A percentile compares a stretch with the other conserved stretches of the same genome.
These are phyloP conservation scores for Leccinum subgranulosum DNA, from an alignment of 768 basidiomycete genomes.

Conservation along the genomic window DNA sequence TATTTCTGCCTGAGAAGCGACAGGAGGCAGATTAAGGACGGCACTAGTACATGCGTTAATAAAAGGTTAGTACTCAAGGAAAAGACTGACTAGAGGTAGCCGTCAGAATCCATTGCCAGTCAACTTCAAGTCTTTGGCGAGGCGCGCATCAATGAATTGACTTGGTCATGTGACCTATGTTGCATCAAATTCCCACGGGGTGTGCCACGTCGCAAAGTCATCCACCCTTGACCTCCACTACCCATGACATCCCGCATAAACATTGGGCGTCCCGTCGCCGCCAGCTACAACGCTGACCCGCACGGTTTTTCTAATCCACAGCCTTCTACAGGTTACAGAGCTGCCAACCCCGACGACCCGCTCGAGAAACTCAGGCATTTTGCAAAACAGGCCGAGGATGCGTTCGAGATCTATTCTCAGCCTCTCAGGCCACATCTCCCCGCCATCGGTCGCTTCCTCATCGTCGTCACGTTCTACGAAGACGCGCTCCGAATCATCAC, in stretches of 20 bases:
- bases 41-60: constrained; percentile 32
- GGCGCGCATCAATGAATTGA: neutral
- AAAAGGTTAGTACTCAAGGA: constrained; percentile 1
- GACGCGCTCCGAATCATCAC: constrained; percentile 91
- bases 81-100: constrained; percentile 30
- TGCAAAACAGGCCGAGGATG: constrained; percentile 82
- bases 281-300: constrained; percentile 65
- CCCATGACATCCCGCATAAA: constrained; percentile 79
- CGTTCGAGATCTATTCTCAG: constrained; percentile 88
- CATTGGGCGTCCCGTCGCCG: constrained; percentile 68
- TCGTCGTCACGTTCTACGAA: constrained; percentile 97
- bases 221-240: constrained; percentile 4
- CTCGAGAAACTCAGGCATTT: constrained; percentile 71
- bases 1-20: constrained; percentile 66
- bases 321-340: constrained; percentile 67
- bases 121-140: neutral
- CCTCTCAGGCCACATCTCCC: constrained; percentile 94
- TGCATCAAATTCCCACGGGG: constrained; percentile 20
- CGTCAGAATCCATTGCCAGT: neutral
- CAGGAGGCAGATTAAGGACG: constrained; percentile 65
- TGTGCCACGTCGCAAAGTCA: constrained; percentile 23
- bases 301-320: constrained; percentile 77
- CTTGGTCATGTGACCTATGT: constrained; percentile 20
- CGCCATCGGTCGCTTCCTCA: constrained; percentile 91
- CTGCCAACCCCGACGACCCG: constrained; percentile 80